Percentiles rank a stretch among this genome's conserved stretches.
phyloP scores from a whole-genome alignment of 2,329 filamentous ascomycete species.

The Ciborinia camelliae region DNA sequence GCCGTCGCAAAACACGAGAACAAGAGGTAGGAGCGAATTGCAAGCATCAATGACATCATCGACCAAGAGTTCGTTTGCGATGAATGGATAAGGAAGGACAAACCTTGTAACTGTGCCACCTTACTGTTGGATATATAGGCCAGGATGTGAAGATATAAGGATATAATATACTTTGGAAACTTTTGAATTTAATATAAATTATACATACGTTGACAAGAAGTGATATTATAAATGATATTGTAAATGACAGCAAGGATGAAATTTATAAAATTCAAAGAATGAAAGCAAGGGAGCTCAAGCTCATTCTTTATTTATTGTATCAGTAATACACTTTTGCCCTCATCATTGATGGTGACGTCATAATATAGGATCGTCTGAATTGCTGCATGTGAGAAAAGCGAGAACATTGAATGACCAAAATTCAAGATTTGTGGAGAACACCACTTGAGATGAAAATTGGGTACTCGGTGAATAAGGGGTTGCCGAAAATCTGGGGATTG shows the following conservation, averaged over 20 bases:
- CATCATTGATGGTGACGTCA: conserved; percentile 1
- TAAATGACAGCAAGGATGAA: neutral
- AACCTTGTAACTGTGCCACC: neutral
- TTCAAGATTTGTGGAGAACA: neutral
- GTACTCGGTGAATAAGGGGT: no score
- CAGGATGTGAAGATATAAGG: neutral
- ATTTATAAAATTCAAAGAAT: no score
- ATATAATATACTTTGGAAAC: neutral
- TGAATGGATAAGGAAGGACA: neutral
- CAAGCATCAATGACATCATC: neutral
- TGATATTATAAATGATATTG: neutral
- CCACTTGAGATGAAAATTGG: neutral
- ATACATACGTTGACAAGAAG: neutral
- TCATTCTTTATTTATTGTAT: neutral
- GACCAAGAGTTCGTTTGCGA: neutral
- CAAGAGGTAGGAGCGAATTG: neutral
- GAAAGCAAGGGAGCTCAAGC: neutral
- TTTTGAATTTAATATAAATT: neutral
- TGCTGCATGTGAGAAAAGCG: neutral
- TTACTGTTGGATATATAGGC: neutral
- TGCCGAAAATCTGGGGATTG: neutral
- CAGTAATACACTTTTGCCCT: no score
- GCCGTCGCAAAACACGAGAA: neutral
- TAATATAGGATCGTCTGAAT: neutral
- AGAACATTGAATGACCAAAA: neutral